Base-by-base conservation (phyloP, 2,329 filamentous ascomycete species). In the Phialophora verrucosa region DNA sequence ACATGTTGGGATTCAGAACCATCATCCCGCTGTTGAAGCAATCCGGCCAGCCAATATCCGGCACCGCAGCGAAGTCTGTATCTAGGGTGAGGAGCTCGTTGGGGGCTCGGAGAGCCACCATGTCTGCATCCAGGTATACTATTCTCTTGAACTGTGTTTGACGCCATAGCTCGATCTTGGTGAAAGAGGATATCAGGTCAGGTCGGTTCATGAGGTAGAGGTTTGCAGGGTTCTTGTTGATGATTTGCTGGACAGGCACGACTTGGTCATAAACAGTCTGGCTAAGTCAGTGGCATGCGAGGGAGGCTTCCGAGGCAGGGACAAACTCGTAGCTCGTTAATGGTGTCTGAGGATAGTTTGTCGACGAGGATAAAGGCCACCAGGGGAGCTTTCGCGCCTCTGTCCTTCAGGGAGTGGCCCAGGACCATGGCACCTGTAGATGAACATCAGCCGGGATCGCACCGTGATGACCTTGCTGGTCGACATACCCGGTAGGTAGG, bases 11-110 rank as follows among this genome's bases (percentile, higher is more conserved):
- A 17, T 85, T 90, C 66, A 99, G 80, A 42, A 93, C 92, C 92
- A 99, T 96, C 73, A 99, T 88, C 74, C 95, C 95, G n/a, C 91
- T 93, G 80, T 99, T 99, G 87, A 98, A 98, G 68, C 93, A 87
- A 80, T 99, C 95, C 38, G 95, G 95, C 95, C 95, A 99, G 72
- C 95, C 95, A 74, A 98, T 93, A 78, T 99, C 95, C 35, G 95
- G 93, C 11, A 91, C 93, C 1, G 95, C 88, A 29, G 88, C 87
- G 72, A 90, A 89, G 29, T 81, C 73, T 38, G 83, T 83, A 11
- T 86, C 80, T 50, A 88, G 77, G 20, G 89, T 85, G 75, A 99
- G 96, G 63, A 99, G 88, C 84, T 99, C 95, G 74, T 99, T 94
- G 3, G 94, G 91, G 38, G 93, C 92, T 72, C 93, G 86, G 69